Evolutionary conservation across 306 rosid genomes (phyloP), one percentile per base, ranked within the genome.

Genomic region (Fagus sylvatica): DNA sequence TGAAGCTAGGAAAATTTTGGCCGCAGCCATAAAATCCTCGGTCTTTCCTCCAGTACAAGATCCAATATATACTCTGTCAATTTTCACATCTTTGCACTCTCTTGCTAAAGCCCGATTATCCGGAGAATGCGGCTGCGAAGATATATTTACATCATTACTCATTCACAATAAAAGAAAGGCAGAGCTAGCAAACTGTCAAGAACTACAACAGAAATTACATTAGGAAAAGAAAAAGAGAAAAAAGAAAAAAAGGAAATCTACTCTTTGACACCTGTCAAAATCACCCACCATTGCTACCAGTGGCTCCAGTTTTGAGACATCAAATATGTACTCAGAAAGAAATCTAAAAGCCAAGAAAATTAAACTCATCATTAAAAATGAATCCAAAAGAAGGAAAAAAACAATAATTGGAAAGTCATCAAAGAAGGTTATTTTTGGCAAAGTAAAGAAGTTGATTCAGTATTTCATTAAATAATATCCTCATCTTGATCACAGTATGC

Each of bases 11-110:
- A 93, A 88, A 73, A 93, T 85, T 91, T 81, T 91, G 19, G 98
- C 98, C 2, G 91, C 90, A 67, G 97, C 97, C 82, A 93, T 81
- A 74, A 93, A 93, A 84, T 93, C 97, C 86, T 91, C 91, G 0
- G 92, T 91, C 89, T 93, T 91, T 5, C 98, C 97, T 22, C 90
- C 99, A 2, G 99, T 95, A 73, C 99, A 95, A 74, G 99, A 95
- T 76, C 99, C 98, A 30, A 95, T 89, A 78, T 93, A 95, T 43
- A 93, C 98, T 76, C 97, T 85, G 80, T 93, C 91, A 78, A 93
- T 95, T 84, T 91, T 95, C 79, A 95, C 99, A 83, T 91, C 97
- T 90, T 88, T 93, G 90, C 96, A 91, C 81, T 93, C 98, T 82
- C 98, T 95, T 74, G 98, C 98, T 83, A 93, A 85, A 76, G 98